phyloP scores from a whole-genome alignment of 2,329 filamentous ascomycete genomes.

The Xylaria polymorpha region DNA sequence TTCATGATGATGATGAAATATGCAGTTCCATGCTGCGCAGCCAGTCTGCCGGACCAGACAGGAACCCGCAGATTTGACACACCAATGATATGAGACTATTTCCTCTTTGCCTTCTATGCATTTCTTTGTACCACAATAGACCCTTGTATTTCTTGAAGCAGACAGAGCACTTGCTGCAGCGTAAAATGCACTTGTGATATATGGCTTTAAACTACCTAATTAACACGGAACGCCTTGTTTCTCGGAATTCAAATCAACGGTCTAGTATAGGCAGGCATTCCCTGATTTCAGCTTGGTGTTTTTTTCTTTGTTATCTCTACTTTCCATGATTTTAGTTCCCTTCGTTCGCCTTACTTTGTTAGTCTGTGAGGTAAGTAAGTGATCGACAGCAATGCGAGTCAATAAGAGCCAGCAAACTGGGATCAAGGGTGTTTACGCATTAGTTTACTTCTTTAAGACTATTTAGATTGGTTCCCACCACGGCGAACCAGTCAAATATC shows the following conservation, averaged over 20 bases:
- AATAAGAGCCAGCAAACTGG: neutral
- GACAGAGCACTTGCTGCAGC: neutral
- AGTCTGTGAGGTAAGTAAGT: neutral
- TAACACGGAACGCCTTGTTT: conserved; percentile 16
- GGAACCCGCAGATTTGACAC: neutral
- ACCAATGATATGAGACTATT: neutral
- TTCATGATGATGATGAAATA: neutral
- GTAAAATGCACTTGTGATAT: conserved; percentile 6
- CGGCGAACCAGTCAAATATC: neutral
- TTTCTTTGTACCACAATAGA: neutral
- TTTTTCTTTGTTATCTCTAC: neutral
- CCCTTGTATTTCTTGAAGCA: neutral
- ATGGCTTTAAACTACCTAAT: neutral
- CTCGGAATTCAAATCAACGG: neutral
- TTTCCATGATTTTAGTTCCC: neutral
- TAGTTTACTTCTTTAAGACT: neutral
- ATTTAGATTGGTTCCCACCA: conserved; percentile 7
- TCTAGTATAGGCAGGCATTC: neutral
- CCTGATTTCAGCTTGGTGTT: neutral
- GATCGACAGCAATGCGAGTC: conserved; percentile 1
- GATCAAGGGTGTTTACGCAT: conserved; percentile 12
- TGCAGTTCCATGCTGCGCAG: neutral
- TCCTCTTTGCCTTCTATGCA: neutral
- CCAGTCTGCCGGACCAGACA: neutral
- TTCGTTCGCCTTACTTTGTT: conserved; percentile 3